phyloP scores from a whole-genome alignment of 2,329 filamentous ascomycete species.

The Xylariaceae sp. region DNA sequence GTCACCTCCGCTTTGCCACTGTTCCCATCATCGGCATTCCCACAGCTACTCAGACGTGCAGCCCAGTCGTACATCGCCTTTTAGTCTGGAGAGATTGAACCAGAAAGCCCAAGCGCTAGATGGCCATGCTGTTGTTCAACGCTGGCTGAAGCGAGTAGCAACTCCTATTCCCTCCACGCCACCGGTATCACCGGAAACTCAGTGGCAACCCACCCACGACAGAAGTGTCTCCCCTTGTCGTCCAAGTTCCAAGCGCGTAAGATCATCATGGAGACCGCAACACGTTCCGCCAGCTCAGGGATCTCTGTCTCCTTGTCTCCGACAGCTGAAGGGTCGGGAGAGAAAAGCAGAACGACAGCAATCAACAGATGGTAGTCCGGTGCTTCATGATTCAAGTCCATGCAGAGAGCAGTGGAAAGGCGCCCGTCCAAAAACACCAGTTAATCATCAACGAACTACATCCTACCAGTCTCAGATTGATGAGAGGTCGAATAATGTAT shows the following conservation, averaged over 20 bases:
- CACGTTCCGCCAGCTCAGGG: slow-evolving; percentile 20
- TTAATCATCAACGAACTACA: slow-evolving; percentile 10
- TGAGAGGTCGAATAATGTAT: slow-evolving; percentile 5
- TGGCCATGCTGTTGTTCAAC: slow-evolving; percentile 26
- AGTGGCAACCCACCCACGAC: slow-evolving; percentile 12
- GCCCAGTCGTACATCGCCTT: slow-evolving; percentile 8
- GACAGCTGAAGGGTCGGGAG: slow-evolving; percentile 4
- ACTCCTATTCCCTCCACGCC: slow-evolving; percentile 14
- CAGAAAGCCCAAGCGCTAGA: slow-evolving; percentile 18
- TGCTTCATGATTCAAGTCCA: slow-evolving; percentile 24
- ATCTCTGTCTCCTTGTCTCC: slow-evolving; percentile 12
- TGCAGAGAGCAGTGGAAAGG: slow-evolving; percentile 12
- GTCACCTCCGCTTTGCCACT: slow-evolving; percentile 21
- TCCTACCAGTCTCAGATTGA: slow-evolving; percentile 10
- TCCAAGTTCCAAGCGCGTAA: slow-evolving; percentile 13
- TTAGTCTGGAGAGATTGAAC: slow-evolving; percentile 21
- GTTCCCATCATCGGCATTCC: slow-evolving; percentile 15
- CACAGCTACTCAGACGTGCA: slow-evolving; percentile 4
- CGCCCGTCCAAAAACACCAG: slow-evolving; percentile 1
- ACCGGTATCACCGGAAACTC: slow-evolving; percentile 15
- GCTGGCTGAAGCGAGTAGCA: slow-evolving; percentile 26
- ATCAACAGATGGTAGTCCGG: slow-evolving; percentile 25
- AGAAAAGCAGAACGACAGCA: slow-evolving; percentile 22
- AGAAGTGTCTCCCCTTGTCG: background rate
- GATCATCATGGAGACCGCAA: slow-evolving; percentile 26